Evolutionary conservation across 805 yeast genomes (phyloP).

Genomic region (Starmerella gropengiesseri): DNA sequence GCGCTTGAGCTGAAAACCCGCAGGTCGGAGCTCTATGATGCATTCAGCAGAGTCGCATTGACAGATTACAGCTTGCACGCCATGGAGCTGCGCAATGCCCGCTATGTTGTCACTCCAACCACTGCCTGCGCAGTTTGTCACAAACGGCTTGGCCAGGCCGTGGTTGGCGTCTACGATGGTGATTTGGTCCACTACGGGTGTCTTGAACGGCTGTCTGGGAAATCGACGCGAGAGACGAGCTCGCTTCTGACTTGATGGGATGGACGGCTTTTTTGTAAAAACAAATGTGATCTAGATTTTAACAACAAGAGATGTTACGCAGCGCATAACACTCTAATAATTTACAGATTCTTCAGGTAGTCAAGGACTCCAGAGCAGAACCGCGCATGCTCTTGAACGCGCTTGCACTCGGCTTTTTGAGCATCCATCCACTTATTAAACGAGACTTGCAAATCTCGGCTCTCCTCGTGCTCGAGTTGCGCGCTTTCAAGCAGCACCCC

Average conservation of each 20-base stretch:
- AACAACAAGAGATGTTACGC: too few relatives aligned
- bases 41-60: constrained; percentile 13
- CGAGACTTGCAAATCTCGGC: constrained; percentile 31
- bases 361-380: constrained; percentile 68
- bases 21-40: constrained; percentile 2
- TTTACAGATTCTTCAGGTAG: constrained; percentile 9
- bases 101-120: constrained; percentile 6
- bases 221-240: too few relatives aligned
- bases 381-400: constrained; percentile 57
- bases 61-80: constrained; percentile 15
- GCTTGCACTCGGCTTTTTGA: constrained; percentile 36
- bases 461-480: constrained; percentile 20
- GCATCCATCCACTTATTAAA: constrained; percentile 40
- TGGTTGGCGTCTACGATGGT: constrained; percentile 8
- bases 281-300: too few relatives aligned
- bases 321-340: too few relatives aligned
- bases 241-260: too few relatives aligned
- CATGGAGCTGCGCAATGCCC: constrained; percentile 1
- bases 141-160: constrained; percentile 20
- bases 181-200: constrained; percentile 21
- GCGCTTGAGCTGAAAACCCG: not conserved
- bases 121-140: constrained; percentile 21
- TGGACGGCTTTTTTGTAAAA: too few relatives aligned
- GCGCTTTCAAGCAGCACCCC: constrained; percentile 45
- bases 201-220: too few relatives aligned